Conservation (phyloP, 345 rosid species). For the Citrus maxima region DNA sequence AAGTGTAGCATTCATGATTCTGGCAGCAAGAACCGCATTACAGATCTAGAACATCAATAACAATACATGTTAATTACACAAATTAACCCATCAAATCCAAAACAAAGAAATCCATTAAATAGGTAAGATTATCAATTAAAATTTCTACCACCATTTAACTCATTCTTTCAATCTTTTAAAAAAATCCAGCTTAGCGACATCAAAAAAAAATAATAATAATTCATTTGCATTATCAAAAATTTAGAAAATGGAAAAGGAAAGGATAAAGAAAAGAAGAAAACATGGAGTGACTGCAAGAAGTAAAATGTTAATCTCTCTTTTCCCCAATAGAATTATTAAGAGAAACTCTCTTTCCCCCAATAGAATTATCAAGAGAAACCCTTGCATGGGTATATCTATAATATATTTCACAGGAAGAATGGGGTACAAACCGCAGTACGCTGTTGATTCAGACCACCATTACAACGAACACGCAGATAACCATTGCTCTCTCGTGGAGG, state of each 20-base stretch:
- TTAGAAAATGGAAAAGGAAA: not conserved
- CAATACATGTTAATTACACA: not conserved
- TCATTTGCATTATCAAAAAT: not conserved
- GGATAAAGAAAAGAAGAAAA: not conserved
- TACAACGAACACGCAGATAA: constrained; percentile 94
- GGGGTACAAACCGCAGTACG: constrained; percentile 81
- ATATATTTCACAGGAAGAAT: constrained; percentile 4
- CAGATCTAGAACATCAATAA: constrained; percentile 62
- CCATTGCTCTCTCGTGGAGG: constrained; percentile 81
- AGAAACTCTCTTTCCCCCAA: not conserved
- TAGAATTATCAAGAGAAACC: not conserved
- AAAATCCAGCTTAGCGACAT: not conserved
- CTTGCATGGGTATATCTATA: not conserved
- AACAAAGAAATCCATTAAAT: not conserved
- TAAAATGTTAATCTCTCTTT: not conserved
- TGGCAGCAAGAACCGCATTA: constrained; percentile 98
- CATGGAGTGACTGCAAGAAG: not conserved
- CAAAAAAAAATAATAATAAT: not conserved
- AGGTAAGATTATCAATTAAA: not conserved
- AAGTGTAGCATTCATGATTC: constrained; percentile 98
- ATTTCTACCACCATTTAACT: not conserved
- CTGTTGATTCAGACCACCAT: constrained; percentile 98
- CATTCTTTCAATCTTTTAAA: not conserved
- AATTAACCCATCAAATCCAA: not conserved
- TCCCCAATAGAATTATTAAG: not conserved